Evolutionary conservation across 257 asterid species (phyloP).

Genomic region (Datura wrightii): DNA sequence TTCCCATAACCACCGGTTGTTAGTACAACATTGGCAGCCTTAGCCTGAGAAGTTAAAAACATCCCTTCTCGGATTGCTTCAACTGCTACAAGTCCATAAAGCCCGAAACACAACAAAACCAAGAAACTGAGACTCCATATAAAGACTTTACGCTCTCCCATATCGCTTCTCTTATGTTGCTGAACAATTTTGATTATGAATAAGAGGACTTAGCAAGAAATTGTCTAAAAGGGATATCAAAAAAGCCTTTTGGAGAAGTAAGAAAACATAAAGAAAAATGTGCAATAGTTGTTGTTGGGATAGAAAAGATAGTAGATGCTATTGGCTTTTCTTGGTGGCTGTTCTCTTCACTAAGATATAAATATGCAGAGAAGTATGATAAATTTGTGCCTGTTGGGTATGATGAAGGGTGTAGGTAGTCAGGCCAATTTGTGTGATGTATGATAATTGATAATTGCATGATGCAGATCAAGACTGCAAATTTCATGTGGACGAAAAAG

Average conservation of each 20-base stretch:
- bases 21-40: conserved; percentile 30
- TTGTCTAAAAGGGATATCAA: not conserved
- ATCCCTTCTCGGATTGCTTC: conserved; percentile 42
- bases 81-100: conserved; percentile 33
- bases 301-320: not conserved
- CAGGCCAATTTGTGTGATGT: conserved; percentile 48
- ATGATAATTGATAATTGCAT: not conserved
- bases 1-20: conserved; percentile 40
- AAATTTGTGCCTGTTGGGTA: conserved; percentile 28
- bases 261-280: not conserved
- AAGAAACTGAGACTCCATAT: conserved; percentile 43
- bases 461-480: conserved; percentile 21
- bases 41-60: conserved; percentile 6
- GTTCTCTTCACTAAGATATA: conserved; percentile 38
- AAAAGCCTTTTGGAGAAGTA: not conserved
- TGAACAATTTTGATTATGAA: not conserved
- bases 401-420: conserved; percentile 46
- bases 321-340: conserved; percentile 23
- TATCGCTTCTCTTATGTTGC: not conserved
- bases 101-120: conserved; percentile 37
- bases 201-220: not conserved
- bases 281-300: not conserved
- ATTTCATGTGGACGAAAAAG: not conserved
- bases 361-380: conserved; percentile 25
- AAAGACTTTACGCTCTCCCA: not conserved